These are phyloP conservation scores for Serpula lacrymans DNA, from an alignment of 768 basidiomycete genomes.

Conservation along the genomic window DNA sequence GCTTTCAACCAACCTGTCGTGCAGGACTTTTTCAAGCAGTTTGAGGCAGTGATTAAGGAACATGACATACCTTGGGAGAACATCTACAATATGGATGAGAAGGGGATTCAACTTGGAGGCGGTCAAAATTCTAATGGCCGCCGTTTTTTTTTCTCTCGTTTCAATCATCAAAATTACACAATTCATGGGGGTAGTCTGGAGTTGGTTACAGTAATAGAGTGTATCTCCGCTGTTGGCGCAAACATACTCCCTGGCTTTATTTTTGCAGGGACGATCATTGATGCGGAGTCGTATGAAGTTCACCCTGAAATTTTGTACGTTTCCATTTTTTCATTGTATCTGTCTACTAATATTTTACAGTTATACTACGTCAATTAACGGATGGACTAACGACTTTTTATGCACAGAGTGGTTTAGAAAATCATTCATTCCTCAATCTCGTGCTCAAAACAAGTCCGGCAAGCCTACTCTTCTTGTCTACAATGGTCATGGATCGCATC, in stretches of 20 bases:
- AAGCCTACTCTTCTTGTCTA: constrained; percentile 37
- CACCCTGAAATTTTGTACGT: constrained; percentile 19
- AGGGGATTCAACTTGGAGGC: constrained; percentile 29
- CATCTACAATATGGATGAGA: constrained; percentile 36
- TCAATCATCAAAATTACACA: constrained; percentile 13
- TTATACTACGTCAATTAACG: constrained; percentile 32
- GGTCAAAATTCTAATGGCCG: no score
- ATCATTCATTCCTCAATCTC: constrained; percentile 35
- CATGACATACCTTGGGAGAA: constrained; percentile 27
- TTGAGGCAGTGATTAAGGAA: constrained; percentile 17
- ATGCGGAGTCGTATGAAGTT: constrained; percentile 22
- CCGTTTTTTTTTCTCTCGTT: constrained; percentile 15
- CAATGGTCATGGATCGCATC: constrained; percentile 46
- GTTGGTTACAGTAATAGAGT: constrained; percentile 45
- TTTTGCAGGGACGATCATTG: constrained; percentile 28
- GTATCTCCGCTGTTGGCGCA: constrained; percentile 37
- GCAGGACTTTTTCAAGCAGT: constrained; percentile 20
- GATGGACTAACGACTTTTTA: constrained; percentile 39
- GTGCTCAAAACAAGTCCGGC: constrained; percentile 16
- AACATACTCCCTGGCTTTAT: constrained; percentile 35
- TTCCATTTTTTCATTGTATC: background rate
- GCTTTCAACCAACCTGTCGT: constrained; percentile 31
- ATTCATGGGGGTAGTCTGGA: constrained; percentile 33
- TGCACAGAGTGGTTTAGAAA: constrained; percentile 37
- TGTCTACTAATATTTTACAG: constrained; percentile 16